Evolutionary conservation across 1,139 yeast species (phyloP), one percentile per base, ranked within the genome.

Genomic region (Debaryomycetaceae sp.): DNA sequence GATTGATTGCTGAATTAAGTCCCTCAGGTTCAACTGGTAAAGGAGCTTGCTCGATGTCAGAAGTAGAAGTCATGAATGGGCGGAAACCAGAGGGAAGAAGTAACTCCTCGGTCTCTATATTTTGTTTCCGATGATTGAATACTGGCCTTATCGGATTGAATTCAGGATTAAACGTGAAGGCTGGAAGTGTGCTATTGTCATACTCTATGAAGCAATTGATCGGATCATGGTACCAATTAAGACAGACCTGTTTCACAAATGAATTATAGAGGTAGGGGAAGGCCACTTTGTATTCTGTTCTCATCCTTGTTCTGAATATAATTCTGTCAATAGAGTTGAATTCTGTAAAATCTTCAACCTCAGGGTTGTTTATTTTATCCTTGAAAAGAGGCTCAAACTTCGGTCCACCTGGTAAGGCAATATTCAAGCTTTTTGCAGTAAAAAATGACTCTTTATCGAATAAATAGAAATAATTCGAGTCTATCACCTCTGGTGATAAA

Each of bases 381-480:
- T 83, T 83, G 64, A 73, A 82, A n/a, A 91, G 65, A 0, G 97
- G 97, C 63, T 91, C 98, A 63, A 91, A 93, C 58, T 85, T 88
- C 5, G 99, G 99, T 0, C 99, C 99, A 4, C 97, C 97, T 0
- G 97, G 97, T 36, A 93, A 73, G 1, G 96, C 84, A 43, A 84
- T 76, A 57, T 90, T 90, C 47, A 95, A 72, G 6, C 96, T 93
- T 57, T 93, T 93, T 1, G 98, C 96, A 0, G 97, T 90, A 60
- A 85, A 80, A 51, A 93, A 87, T 0, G 96, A 75, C 45, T 84
- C 76, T 47, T 78, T 81, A 54, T 90, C 90, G 61, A 90, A 93
- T 36, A 89, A 65, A 56, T 86, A 85, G 51, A 66, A 76, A 52
- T 78, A 78, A 56, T 84, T 84, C 20, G 78, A 71, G 56, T 83